These are phyloP conservation scores for Lepidium africanum DNA, from an alignment of 345 rosid genomes.

Conservation along the genomic window DNA sequence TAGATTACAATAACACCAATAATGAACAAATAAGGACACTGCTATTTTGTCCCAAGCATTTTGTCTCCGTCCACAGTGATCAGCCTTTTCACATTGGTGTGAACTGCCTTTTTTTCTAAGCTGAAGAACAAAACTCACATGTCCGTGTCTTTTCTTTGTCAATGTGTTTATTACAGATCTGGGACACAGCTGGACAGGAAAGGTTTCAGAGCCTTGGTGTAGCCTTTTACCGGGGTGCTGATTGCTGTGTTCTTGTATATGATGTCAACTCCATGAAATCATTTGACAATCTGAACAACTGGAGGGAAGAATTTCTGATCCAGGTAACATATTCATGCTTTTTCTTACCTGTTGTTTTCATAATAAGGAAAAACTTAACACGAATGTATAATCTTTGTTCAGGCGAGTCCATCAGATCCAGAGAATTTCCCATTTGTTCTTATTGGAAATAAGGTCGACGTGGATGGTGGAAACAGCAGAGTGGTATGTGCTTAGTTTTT, in stretches of 20 bases:
- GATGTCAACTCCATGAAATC: constrained; percentile 84
- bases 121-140: neutral
- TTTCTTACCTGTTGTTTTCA: neutral
- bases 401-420: constrained; percentile 97
- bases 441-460: constrained; percentile 81
- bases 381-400: constrained; percentile 13
- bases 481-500: constrained; percentile 45
- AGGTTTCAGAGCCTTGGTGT: constrained; percentile 96
- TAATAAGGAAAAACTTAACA: neutral
- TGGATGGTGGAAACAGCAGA: constrained; percentile 88
- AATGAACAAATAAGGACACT: neutral
- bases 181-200: constrained; percentile 97
- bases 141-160: neutral
- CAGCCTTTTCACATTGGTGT: neutral
- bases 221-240: constrained; percentile 81
- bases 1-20: neutral
- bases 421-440: constrained; percentile 96
- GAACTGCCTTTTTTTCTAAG: neutral
- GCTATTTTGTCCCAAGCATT: neutral
- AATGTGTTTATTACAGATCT: constrained; percentile 45
- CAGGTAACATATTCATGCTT: constrained; percentile 36
- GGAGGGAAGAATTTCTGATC: constrained; percentile 81
- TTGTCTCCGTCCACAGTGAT: neutral
- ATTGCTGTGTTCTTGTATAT: constrained; percentile 86
- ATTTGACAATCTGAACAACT: constrained; percentile 72